Evolutionary conservation across 441 rosid species (phyloP), one percentile per base, ranked within the genome.

Genomic region (Kokia cookei): DNA sequence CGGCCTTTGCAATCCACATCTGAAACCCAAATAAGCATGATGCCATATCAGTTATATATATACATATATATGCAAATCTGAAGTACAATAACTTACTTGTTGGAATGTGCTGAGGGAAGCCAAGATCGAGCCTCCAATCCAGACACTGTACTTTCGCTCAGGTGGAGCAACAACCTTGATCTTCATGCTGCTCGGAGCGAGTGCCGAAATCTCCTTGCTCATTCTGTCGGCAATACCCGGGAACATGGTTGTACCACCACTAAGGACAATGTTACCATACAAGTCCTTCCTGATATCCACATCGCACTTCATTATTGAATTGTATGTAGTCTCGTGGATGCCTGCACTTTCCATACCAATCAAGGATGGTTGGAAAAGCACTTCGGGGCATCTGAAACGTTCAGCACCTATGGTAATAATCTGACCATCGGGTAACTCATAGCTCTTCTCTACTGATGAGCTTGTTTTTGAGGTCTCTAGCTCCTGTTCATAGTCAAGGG

Each of bases 1-100:
- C 92, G 0, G 96, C 96, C 83, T 91, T 91, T 11, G 96, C 89
- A 40, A 89, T 91, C 94, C 97, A 89, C 97, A 91, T 91, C 93
- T 91, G 83, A 1, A 13, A 57, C 61, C 35, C 63, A 2, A 12
- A 58, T 26, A 14, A 26, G 32, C 12, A 57, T 57, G 61, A 15
- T 3, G 5, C 14, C 4, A 11, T 4, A 10, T 57, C 61, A 10
- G 61, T 15, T 17, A 53, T 53, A 53, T 17, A 32, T 32, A 32
- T 48, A 48, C n/a, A 19, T 17, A 9, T 19, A 54, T 19, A 54
- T 54, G n/a, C 6, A 19, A 54, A 26, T 48, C 22, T 10, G 15
- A 37, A 32, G 42, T 26, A 12, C 73, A 50, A n/a, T 7, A 58
- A 80, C 84, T 8, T 51, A 88, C 96, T 91, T 91, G 96, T 80